A percentile compares a stretch with the other conserved stretches of the same genome.
These are phyloP conservation scores for Aschersonia sp. DNA, from an alignment of 2,329 filamentous ascomycete genomes.

Conservation along the genomic window DNA sequence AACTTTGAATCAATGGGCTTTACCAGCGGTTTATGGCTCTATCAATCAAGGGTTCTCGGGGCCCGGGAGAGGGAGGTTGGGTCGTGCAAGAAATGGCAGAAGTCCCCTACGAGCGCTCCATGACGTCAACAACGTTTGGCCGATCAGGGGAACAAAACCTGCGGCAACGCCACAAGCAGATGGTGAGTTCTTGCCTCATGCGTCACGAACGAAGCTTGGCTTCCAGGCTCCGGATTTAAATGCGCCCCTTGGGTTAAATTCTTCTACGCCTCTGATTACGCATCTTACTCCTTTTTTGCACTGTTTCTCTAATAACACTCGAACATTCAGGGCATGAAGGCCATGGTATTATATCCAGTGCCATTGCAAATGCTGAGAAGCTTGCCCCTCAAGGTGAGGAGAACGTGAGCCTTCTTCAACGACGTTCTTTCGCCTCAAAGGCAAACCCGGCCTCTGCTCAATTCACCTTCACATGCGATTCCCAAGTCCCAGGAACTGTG, in stretches of 20 bases:
- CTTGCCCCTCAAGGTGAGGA: slow-evolving; percentile 55
- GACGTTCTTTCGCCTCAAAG: slow-evolving; percentile 43
- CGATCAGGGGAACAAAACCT: slow-evolving; percentile 29
- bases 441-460: slow-evolving; percentile 62
- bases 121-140: slow-evolving; percentile 44
- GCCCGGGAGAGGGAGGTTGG: slow-evolving; percentile 70
- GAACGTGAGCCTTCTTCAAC: slow-evolving; percentile 64
- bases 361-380: slow-evolving; percentile 78
- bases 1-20: slow-evolving; percentile 12
- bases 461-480: slow-evolving; percentile 94
- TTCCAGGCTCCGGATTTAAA: not conserved
- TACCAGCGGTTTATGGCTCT: slow-evolving; percentile 36
- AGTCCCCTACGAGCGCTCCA: slow-evolving; percentile 46
- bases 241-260: too few species aligned
- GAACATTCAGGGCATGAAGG: slow-evolving; percentile 24
- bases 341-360: slow-evolving; percentile 74
- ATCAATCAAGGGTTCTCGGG: slow-evolving; percentile 55
- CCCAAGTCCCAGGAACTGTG: slow-evolving; percentile 68
- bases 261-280: too few species aligned
- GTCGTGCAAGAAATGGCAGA: slow-evolving; percentile 48
- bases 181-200: slow-evolving; percentile 23
- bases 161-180: slow-evolving; percentile 29
- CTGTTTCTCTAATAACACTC: not conserved
- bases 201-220: not conserved
- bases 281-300: too few species aligned